Base-by-base conservation (phyloP, 352 stramenopile genomes). In the Globisporangium sylvaticum region DNA sequence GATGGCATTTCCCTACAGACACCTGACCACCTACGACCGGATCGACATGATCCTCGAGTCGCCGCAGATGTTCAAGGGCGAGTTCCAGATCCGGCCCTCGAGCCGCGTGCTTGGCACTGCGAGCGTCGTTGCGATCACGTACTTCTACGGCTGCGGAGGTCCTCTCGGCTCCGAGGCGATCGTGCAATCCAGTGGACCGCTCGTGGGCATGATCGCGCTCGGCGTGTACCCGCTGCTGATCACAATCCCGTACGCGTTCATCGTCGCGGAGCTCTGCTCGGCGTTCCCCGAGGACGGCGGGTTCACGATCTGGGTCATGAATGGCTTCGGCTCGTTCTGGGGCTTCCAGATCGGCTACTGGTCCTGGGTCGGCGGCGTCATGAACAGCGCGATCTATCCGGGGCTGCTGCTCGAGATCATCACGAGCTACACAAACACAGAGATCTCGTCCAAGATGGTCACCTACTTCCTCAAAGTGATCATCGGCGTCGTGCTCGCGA, bases 311-410 rank as follows among this genome's bases (percentile, higher is more conserved):
- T 95, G 86, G 86, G 86, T 94, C 31, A 79, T 76, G 31, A 82
- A 85, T 46, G 86, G 82, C 4, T 92, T 94, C 53, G 84, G 84
- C 0, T 77, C 77, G 0, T 79, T 79, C n/a, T 91, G 89, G 87
- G 86, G 84, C 32, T 96, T 94, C 71, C 83, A 93, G 31, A 79
- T 92, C 10, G 85, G 83, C 58, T 94, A 88, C 74, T 96, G 86
- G 88, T 88, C 79, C 44, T 96, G 88, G 88, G 71, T 94, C 24
- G 70, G 74, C 10, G 85, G 87, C 53, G 80, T 87, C 25, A 64
- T 88, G 64, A 54, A 78, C 66, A 74, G 32, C 14, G 79, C 77
- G 2, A 70, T 88, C 85, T 76, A 37, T 14, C 25, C 52, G 25
- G 32, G 52, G 4, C 25, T 57, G 52, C 52, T 57, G 24, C 24